A percentile compares a stretch with the other conserved stretches of the same genome.
These are phyloP conservation scores for Tolypocladium amazonense DNA, from an alignment of 2,329 filamentous ascomycete species.

Conservation along the genomic window DNA sequence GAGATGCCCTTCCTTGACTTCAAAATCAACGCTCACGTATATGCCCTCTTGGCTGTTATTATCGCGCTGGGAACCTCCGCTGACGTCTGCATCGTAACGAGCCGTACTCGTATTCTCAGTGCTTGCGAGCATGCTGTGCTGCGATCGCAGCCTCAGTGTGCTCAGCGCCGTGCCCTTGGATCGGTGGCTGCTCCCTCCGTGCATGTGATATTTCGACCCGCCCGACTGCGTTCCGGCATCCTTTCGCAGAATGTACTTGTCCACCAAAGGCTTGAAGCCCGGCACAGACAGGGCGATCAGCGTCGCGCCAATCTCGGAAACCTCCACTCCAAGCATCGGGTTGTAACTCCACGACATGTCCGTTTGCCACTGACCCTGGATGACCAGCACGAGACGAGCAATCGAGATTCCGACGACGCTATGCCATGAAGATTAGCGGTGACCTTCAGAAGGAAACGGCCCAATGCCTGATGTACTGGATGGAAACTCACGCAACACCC, in stretches of 20 bases:
- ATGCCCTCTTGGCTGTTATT: constrained; percentile 19
- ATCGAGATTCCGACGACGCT: constrained; percentile 39
- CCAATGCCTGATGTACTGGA: neutral
- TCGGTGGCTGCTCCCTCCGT: constrained; percentile 5
- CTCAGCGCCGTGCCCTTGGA: constrained; percentile 17
- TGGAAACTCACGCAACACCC: constrained; percentile 30
- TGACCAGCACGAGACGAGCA: constrained; percentile 34
- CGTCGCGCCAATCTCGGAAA: constrained; percentile 38
- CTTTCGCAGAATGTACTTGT: constrained; percentile 18
- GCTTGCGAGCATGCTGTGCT: constrained; percentile 16
- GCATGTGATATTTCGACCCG: constrained; percentile 11
- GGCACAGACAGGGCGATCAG: constrained; percentile 39
- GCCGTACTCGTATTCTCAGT: constrained; percentile 14
- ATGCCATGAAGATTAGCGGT: neutral
- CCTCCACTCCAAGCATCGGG: constrained; percentile 37
- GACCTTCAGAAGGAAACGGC: neutral
- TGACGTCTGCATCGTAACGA: constrained; percentile 12
- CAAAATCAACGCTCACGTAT: constrained; percentile 24
- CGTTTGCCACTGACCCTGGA: constrained; percentile 32
- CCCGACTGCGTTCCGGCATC: constrained; percentile 10
- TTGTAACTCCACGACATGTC: constrained; percentile 42
- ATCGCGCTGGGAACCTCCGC: constrained; percentile 10
- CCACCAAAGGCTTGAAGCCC: constrained; percentile 36
- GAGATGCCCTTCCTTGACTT: constrained; percentile 16
- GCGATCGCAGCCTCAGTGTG: constrained; percentile 17